Percentiles rank a stretch among this genome's conserved stretches.
These are phyloP conservation scores for Verticillium nonalfalfae DNA, from an alignment of 2,329 filamentous ascomycete species.

Conservation along the genomic window DNA sequence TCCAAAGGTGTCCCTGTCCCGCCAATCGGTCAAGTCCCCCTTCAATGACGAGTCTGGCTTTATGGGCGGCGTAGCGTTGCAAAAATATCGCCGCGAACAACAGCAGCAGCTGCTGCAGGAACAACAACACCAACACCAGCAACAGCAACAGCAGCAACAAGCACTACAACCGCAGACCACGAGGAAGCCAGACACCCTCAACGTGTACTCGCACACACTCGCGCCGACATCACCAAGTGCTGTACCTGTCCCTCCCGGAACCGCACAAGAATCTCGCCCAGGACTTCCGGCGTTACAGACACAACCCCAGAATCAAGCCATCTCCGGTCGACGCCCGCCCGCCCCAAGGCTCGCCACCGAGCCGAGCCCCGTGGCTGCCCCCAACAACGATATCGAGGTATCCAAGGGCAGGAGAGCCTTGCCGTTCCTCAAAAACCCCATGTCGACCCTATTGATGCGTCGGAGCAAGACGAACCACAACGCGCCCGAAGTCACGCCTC, in stretches of 20 bases:
- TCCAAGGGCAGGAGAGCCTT: slow-evolving; percentile 45
- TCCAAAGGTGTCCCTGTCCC: slow-evolving; percentile 17
- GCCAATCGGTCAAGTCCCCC: slow-evolving; percentile 22
- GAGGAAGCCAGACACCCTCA: slow-evolving; percentile 13
- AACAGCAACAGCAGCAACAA: slow-evolving; percentile 22
- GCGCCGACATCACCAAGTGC: slow-evolving; percentile 22
- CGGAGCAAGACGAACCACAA: slow-evolving; percentile 45
- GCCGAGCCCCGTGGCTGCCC: slow-evolving; percentile 21
- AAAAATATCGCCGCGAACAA: slow-evolving; percentile 39
- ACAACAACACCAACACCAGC: slow-evolving; percentile 31
- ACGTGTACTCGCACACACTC: slow-evolving; percentile 23
- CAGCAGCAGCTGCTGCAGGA: slow-evolving; percentile 17
- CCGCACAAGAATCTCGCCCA: background rate
- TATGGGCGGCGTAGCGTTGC: slow-evolving; percentile 48
- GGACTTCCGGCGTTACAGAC: background rate
- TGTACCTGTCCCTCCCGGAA: background rate
- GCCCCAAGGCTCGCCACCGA: slow-evolving; percentile 33
- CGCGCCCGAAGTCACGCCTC: slow-evolving; percentile 32
- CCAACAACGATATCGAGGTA: slow-evolving; percentile 26
- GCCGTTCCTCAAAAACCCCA: slow-evolving; percentile 53
- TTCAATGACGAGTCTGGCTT: slow-evolving; percentile 38
- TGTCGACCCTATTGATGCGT: slow-evolving; percentile 52
- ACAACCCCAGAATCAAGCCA: slow-evolving; percentile 5
- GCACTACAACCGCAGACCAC: slow-evolving; percentile 10
- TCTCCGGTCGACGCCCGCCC: slow-evolving; percentile 33